Conservation (phyloP, 495 filamentous ascomycete genomes). For the Barbatosphaeria neglecta region DNA sequence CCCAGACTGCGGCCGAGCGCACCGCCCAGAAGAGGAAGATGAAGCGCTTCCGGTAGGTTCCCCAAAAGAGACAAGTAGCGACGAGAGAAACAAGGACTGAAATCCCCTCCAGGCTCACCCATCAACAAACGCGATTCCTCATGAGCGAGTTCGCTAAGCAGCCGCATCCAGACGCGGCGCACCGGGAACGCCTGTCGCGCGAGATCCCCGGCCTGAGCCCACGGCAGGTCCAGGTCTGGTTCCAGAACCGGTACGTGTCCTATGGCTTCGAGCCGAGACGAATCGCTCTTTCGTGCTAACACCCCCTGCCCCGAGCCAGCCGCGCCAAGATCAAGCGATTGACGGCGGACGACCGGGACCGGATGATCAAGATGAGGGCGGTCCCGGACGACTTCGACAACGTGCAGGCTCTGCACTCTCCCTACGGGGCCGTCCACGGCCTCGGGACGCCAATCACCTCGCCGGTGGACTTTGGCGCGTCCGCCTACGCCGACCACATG, state of each 20-base stretch:
- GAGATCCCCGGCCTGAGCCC: slow-evolving; percentile 92
- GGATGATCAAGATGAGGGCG: slow-evolving; percentile 86
- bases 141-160: slow-evolving; percentile 97
- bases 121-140: slow-evolving; percentile 90
- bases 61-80: slow-evolving; percentile 1
- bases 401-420: slow-evolving; percentile 78
- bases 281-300: background rate
- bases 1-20: slow-evolving; percentile 56
- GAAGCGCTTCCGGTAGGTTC: slow-evolving; percentile 76
- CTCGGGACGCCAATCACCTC: slow-evolving; percentile 45
- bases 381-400: slow-evolving; percentile 90
- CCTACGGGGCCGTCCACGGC: slow-evolving; percentile 45
- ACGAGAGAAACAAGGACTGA: slow-evolving; percentile 4
- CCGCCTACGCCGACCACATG: slow-evolving; percentile 40
- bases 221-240: slow-evolving; percentile 96
- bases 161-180: slow-evolving; percentile 87
- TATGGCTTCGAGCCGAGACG: slow-evolving; percentile 4
- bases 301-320: no score
- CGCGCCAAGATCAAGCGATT: slow-evolving; percentile 92
- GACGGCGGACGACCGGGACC: slow-evolving; percentile 83
- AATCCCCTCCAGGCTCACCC: slow-evolving; percentile 59
- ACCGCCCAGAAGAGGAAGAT: slow-evolving; percentile 81
- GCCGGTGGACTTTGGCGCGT: slow-evolving; percentile 40
- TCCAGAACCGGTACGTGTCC: slow-evolving; percentile 81
- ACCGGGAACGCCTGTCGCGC: slow-evolving; percentile 77